Evolutionary conservation across 2,329 filamentous ascomycete species (phyloP), one percentile per base, ranked within the genome.

Genomic region (Fusarium luffae): DNA sequence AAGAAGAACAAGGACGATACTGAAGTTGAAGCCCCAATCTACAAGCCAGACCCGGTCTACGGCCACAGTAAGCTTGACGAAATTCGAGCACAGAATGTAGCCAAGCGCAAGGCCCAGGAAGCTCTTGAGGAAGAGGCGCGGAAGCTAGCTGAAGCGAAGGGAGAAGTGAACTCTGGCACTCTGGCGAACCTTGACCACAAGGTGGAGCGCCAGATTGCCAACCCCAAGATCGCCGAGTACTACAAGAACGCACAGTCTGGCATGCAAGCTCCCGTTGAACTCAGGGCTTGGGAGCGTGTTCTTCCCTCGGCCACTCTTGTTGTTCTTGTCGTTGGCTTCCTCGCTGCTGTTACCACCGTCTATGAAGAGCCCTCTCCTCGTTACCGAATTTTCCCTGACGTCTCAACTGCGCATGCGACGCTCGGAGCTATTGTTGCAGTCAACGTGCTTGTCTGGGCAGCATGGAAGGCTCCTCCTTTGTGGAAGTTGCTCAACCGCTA

Each of bases 401-500:
- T 90, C 3, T 86, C 89, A 2, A 87, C 89, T 4, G 84, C 89
- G 16, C 83, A 86, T 4, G 88, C 89, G 14, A 93, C 92, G 4
- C 82, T 93, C n/a, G 81, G 84, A 34, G 81, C 82, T 9, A 78
- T 95, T 43, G 83, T 93, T 46, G 82, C 79, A n/a, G 62, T 85
- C 50, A 93, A 94, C 77, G 60, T 85, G 9, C 68, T 83, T 41
- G 81, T 90, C 13, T 90, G 85, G 69, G 59, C 84, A 25, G 79
- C 84, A 28, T 93, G 91, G 90, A 86, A 85, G 70, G 70, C 89
- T 13, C 90, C 91, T 48, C 87, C 88, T 2, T 73, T 89, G 30
- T 95, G 91, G 90, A 79, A 81, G 14, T 54, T 88, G 18, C 79
- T 93, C 70, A 94, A 93, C 79, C 87, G 84, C 67, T 91, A 91